Evolutionary conservation across 768 basidiomycete species (phyloP), one percentile per base, ranked within the genome.

Genomic region (Hericium rajendrae): DNA sequence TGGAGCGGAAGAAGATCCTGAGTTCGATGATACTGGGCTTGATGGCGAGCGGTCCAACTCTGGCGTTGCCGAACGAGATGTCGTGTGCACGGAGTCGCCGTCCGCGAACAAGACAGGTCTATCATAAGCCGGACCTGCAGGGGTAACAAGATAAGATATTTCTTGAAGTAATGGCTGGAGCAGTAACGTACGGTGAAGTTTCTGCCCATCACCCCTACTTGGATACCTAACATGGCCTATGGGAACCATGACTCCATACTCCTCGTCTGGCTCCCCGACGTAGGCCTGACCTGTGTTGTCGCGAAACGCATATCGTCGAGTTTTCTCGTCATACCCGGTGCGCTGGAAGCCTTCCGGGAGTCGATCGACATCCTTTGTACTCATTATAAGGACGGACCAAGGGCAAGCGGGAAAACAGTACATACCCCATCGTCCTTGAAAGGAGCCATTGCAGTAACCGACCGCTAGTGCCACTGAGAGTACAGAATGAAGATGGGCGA

Each of bases 241-340:
- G 4, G 61, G 61, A 12, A 60, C 32, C 16, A 62, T 55, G 10
- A 53, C 57, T 12, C 61, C 61, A 13, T 62, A 62, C 20, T 16
- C 16, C 4, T 57, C 48, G 48, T 59, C 61, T 0, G 61, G 61
- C 10, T 56, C 55, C 6, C 61, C 53, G 6, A 55, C 39, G 18
- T 38, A 62, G 12, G 39, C 0, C 32, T 38, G 38, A 3, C 56
- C 54, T 2, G 49, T 28, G 0, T 53, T 55, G 41, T 62, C 61
- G 26, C 5, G 43, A 41, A 62, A 62, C 5, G 56, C 51, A 38
- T 60, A 62, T 24, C 60, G 61, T n/a, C 39, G 43, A 0, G 39
- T 18, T 16, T 60, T 50, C 12, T 59, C 61, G 40, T 62, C 59
- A 48, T 62, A 62, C 13, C 40, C 61, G 18, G 40, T 55, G 11